Evolutionary conservation across 306 rosid species (phyloP), one percentile per base, ranked within the genome.

Genomic region (Ormosia semicastrata): DNA sequence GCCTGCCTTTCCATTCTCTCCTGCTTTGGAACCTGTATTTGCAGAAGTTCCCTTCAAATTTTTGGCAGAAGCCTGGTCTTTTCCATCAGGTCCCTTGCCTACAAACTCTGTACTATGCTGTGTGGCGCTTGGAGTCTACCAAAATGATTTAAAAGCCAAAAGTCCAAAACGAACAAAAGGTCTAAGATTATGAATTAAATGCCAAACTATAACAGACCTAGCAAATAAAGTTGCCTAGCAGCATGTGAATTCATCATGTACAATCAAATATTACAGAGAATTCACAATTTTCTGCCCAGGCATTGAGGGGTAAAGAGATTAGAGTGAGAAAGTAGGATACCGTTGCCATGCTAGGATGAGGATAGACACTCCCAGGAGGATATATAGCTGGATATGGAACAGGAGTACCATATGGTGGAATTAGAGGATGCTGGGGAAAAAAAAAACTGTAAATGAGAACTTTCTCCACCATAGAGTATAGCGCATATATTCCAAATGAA

Each of bases 391-490:
- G 96, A 80, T 93, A 95, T 1, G 97, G 99, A 67, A 95, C 94
- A 10, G 98, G 99, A 32, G 98, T 91, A 69, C 99, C 99, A 81
- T 95, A 95, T 6, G 97, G 98, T 0, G 98, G 91, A 76, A 95
- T 95, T 73, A 95, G 73, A 76, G 89, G 97, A 84, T 93, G 98
- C 99, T 95, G 97, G 66, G 86, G 87, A 5, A 79, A 63, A 79
- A 62, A 59, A 53, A 66, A 37, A 73, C 58, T 30, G 14, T 8
- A 50, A 73, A 83, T 80, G 41, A 74, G 67, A 49, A 85, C 49
- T 56, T 65, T 62, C 32, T 32, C 32, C 8, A 4, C 41, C 12
- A 62, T 2, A 33, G n/a, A 57, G 66, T 62, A 50, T 62, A 54
- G 15, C 14, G 68, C 66, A 43, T 58, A 73, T 41, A 34, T 72